Conservation (phyloP, 2,329 filamentous ascomycete species). For the Verticillium klebahnii region DNA sequence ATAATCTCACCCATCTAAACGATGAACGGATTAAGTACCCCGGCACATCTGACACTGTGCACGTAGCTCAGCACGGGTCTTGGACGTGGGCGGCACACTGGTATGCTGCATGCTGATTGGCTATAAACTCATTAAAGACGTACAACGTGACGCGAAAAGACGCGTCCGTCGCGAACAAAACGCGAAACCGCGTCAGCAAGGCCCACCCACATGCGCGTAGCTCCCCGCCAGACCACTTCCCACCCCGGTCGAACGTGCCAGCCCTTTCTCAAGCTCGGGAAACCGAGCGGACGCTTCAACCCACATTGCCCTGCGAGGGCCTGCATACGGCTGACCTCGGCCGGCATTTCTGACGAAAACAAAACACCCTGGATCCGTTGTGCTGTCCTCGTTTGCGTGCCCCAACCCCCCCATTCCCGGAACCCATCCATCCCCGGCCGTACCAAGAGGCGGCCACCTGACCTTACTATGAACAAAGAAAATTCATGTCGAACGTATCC, state of each 20-base stretch:
- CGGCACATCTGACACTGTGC: background rate
- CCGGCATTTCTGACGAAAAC: background rate
- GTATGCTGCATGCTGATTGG: slow-evolving; percentile 5
- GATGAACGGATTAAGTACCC: background rate
- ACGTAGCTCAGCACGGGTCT: background rate
- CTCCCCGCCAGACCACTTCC: background rate
- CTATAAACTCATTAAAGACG: background rate
- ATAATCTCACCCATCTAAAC: too few species aligned
- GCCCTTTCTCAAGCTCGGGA: background rate
- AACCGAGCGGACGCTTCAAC: background rate
- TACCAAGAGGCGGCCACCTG: background rate
- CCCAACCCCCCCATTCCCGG: background rate
- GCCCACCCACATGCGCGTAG: background rate
- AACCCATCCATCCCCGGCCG: background rate
- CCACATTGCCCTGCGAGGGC: background rate
- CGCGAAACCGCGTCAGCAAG: background rate
- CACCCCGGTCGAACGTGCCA: background rate
- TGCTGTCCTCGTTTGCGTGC: background rate
- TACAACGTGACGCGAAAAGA: slow-evolving; percentile 3
- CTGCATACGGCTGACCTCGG: background rate
- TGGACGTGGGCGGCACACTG: background rate
- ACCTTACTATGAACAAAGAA: background rate
- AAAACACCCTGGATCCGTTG: background rate
- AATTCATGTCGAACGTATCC: background rate
- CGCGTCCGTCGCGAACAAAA: slow-evolving; percentile 1